Percentiles rank a stretch among this genome's conserved stretches.
These are phyloP conservation scores for Fusarium newnesense DNA, from an alignment of 2,329 filamentous ascomycete species.

Conservation along the genomic window DNA sequence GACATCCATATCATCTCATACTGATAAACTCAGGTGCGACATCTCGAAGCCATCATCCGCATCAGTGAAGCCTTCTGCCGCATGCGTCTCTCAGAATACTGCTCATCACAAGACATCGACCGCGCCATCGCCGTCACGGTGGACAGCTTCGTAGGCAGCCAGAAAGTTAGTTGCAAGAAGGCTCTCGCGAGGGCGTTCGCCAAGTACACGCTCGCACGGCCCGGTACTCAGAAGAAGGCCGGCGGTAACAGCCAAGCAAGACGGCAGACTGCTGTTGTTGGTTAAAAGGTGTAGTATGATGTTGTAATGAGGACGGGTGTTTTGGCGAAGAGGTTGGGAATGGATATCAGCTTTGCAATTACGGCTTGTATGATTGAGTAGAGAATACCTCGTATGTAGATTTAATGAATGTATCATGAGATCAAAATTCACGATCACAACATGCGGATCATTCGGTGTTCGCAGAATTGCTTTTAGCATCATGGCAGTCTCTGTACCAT, in stretches of 20 bases:
- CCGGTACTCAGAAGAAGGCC: constrained; percentile 49
- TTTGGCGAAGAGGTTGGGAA: constrained; percentile 30
- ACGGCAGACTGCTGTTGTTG: constrained; percentile 45
- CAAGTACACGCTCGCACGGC: constrained; percentile 80
- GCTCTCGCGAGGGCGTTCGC: constrained; percentile 93
- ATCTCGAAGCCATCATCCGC: constrained; percentile 97
- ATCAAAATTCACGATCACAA: not conserved
- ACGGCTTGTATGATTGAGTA: constrained; percentile 26
- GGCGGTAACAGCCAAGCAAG: constrained; percentile 40
- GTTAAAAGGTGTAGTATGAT: constrained; percentile 22
- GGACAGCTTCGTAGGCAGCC: constrained; percentile 93
- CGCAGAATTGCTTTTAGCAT: not conserved
- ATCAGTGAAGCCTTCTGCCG: constrained; percentile 95
- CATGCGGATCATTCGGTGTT: not conserved
- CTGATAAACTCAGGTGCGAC: constrained; percentile 77
- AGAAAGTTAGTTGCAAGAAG: constrained; percentile 98
- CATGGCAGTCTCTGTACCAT: too few species aligned
- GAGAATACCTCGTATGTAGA: constrained; percentile 23
- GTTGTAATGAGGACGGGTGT: not conserved
- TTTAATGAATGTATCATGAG: constrained; percentile 34
- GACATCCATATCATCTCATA: not conserved
- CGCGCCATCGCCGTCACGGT: constrained; percentile 97
- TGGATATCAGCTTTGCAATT: constrained; percentile 25
- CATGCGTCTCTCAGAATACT: constrained; percentile 98
- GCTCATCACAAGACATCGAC: constrained; percentile 89